These are phyloP conservation scores for Penicillium sp. DNA, from an alignment of 2,329 filamentous ascomycete species.

Conservation along the genomic window DNA sequence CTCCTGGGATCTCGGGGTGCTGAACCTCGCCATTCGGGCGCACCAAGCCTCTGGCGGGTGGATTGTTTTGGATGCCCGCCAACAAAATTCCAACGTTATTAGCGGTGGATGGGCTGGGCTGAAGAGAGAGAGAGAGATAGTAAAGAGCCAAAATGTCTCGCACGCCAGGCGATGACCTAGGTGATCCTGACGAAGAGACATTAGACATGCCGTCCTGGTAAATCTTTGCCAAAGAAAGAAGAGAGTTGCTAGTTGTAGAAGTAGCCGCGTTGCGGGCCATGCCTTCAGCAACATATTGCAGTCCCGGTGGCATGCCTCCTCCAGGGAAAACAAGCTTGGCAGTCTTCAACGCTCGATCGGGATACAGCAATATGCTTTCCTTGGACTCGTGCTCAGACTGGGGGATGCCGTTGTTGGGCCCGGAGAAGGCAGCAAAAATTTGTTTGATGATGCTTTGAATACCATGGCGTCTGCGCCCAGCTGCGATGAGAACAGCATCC, in stretches of 20 bases:
- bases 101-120: constrained; percentile 94
- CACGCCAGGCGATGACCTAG: constrained; percentile 71
- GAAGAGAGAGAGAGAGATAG: constrained; percentile 89
- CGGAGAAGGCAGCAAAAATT: constrained; percentile 71
- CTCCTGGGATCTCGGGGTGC: constrained; percentile 67
- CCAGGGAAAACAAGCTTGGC: constrained; percentile 79
- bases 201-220: constrained; percentile 94
- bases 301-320: constrained; percentile 75
- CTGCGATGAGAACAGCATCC: constrained; percentile 87
- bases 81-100: constrained; percentile 98
- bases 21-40: constrained; percentile 40
- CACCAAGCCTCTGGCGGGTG: constrained; percentile 42
- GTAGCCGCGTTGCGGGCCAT: constrained; percentile 76
- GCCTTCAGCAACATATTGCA: constrained; percentile 71
- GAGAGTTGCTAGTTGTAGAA: constrained; percentile 91
- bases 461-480: constrained; percentile 68
- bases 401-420: constrained; percentile 42
- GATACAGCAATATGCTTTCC: constrained; percentile 76
- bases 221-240: constrained; percentile 94
- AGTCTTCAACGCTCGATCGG: constrained; percentile 80
- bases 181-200: constrained; percentile 55
- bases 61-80: constrained; percentile 83
- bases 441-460: constrained; percentile 77
- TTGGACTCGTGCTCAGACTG: constrained; percentile 36
- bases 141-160: constrained; percentile 93